Evolutionary conservation across 2,329 filamentous ascomycete species (phyloP).

Genomic region (Corinectria fuckeliana): DNA sequence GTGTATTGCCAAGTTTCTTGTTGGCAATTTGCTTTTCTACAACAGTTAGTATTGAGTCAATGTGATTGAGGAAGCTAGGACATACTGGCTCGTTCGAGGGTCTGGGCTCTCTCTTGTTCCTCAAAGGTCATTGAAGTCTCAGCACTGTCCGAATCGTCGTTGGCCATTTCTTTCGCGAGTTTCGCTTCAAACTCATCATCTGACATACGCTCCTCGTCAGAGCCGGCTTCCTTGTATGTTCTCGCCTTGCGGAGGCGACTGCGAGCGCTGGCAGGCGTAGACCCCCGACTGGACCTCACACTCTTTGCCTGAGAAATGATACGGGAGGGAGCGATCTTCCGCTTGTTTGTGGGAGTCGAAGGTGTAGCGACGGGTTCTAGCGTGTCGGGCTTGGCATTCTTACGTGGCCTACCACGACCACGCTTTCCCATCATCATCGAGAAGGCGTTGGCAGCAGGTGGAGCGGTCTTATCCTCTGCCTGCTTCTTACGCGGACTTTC

Average conservation of each 20-base stretch:
- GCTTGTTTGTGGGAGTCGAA: slow-evolving; percentile 38
- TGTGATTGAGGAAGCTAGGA: slow-evolving; percentile 16
- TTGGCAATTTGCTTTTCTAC: slow-evolving; percentile 81
- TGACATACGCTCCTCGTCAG: slow-evolving; percentile 69
- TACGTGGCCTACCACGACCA: slow-evolving; percentile 31
- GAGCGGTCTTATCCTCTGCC: slow-evolving; percentile 26
- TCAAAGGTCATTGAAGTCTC: slow-evolving; percentile 54
- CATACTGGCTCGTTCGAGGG: slow-evolving; percentile 78
- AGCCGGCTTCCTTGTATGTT: slow-evolving; percentile 61
- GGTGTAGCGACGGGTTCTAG: slow-evolving; percentile 27
- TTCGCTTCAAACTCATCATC: slow-evolving; percentile 86
- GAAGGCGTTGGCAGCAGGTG: slow-evolving; percentile 54
- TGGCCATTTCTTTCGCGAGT: slow-evolving; percentile 67
- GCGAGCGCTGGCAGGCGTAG: slow-evolving; percentile 70
- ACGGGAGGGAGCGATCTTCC: slow-evolving; percentile 40
- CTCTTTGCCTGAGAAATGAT: slow-evolving; percentile 65
- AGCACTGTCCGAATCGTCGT: slow-evolving; percentile 44
- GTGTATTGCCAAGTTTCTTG: slow-evolving; percentile 91
- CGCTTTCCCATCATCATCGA: slow-evolving; percentile 59
- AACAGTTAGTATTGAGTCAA: slow-evolving; percentile 31
- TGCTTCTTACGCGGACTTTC: slow-evolving; percentile 45
- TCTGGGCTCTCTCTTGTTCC: slow-evolving; percentile 69
- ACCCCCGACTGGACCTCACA: slow-evolving; percentile 74
- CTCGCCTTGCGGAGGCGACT: slow-evolving; percentile 57
- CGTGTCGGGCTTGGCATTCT: slow-evolving; percentile 34